These are phyloP conservation scores for Rhynchospora pubera DNA, from an alignment of 176 grass and related monocot species.

Conservation along the genomic window DNA sequence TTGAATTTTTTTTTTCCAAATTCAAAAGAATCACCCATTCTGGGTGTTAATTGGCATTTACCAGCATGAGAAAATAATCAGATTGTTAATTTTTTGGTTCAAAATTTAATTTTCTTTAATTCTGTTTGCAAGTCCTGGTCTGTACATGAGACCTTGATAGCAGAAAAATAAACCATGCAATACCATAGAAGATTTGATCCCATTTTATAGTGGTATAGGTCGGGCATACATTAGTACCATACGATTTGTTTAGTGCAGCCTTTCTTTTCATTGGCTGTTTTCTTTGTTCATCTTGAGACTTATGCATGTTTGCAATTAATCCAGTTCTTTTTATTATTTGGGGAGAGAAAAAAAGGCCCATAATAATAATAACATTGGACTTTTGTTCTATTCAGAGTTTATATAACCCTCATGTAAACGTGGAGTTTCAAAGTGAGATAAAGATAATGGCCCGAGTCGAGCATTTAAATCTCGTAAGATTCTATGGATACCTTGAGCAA, in stretches of 20 bases:
- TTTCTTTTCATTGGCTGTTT: neutral
- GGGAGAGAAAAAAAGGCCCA: neutral
- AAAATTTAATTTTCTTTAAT: neutral
- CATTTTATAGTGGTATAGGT: neutral
- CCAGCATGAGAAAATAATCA: neutral
- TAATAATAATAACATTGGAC: neutral
- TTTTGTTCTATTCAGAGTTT: slow-evolving; percentile 30
- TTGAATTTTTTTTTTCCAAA: neutral
- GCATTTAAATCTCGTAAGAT: slow-evolving; percentile 65
- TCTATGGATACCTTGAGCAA: slow-evolving; percentile 72
- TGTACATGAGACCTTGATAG: neutral
- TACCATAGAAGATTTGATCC: neutral
- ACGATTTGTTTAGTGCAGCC: neutral
- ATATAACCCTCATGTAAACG: slow-evolving; percentile 48
- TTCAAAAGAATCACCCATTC: neutral
- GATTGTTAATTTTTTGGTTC: neutral
- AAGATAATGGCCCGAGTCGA: slow-evolving; percentile 62
- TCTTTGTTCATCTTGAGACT: neutral
- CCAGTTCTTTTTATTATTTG: neutral
- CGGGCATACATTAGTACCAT: neutral
- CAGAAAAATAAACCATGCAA: neutral
- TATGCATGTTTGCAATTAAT: neutral
- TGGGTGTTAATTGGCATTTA: neutral
- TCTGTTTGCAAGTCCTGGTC: neutral
- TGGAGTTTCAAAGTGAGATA: slow-evolving; percentile 84